Evolutionary conservation across 2,329 filamentous ascomycete species (phyloP).

Genomic region (Orbilia brochopaga): DNA sequence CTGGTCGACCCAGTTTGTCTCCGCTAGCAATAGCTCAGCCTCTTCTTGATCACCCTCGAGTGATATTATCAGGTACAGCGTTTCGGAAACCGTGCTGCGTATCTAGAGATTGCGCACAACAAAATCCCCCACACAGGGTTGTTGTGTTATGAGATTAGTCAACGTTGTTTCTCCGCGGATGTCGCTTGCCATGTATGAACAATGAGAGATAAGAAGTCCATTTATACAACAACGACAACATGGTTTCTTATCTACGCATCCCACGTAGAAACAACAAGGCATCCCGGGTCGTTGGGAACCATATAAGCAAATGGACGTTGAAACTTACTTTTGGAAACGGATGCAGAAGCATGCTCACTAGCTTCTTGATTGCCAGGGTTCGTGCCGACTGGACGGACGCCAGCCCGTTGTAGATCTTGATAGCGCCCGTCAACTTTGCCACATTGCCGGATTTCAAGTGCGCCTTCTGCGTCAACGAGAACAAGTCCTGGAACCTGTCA

Average conservation of each 20-base stretch:
- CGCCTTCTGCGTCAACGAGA: conserved; percentile 74
- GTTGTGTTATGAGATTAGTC: conserved; percentile 49
- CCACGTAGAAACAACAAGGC: neutral
- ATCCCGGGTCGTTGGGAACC: conserved; percentile 10
- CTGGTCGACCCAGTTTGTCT: conserved; percentile 40
- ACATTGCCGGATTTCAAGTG: conserved; percentile 84
- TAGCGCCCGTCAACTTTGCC: conserved; percentile 77
- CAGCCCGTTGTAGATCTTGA: conserved; percentile 78
- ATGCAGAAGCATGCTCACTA: conserved; percentile 76
- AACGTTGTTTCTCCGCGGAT: conserved; percentile 43
- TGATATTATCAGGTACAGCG: conserved; percentile 46
- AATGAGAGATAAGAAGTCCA: conserved; percentile 20
- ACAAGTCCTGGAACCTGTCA: conserved; percentile 66
- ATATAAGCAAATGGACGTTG: conserved; percentile 10
- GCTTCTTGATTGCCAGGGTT: conserved; percentile 68
- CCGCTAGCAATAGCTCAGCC: conserved; percentile 33
- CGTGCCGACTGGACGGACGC: conserved; percentile 61
- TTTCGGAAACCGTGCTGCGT: conserved; percentile 43
- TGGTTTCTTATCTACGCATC: neutral
- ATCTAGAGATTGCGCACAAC: conserved; percentile 20
- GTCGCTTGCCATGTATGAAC: conserved; percentile 19
- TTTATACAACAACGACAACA: neutral
- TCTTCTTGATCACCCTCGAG: conserved; percentile 45
- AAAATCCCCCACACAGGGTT: conserved; percentile 32
- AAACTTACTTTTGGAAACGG: conserved; percentile 76